Evolutionary conservation across 2,329 filamentous ascomycete genomes (phyloP).

Genomic region (Talaromyces amestolkiae): DNA sequence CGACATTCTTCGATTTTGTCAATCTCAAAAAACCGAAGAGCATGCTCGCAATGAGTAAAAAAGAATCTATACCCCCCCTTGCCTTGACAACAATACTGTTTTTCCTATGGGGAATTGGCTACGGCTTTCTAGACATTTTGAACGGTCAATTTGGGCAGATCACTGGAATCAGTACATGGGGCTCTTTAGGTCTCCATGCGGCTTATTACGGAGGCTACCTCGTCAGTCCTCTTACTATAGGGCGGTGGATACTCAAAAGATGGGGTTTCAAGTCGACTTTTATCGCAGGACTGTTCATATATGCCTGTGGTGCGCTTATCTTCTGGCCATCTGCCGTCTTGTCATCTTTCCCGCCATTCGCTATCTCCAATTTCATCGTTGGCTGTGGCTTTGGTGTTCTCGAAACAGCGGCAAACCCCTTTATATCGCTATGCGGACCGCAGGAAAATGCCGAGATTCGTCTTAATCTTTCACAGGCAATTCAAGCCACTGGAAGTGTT

Average conservation of each 20-base stretch:
- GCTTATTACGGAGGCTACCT: slow-evolving; percentile 62
- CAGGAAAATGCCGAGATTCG: slow-evolving; percentile 59
- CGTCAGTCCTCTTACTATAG: slow-evolving; percentile 55
- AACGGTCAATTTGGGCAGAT: slow-evolving; percentile 62
- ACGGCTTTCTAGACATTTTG: slow-evolving; percentile 78
- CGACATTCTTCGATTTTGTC: slow-evolving; percentile 62
- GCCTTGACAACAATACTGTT: slow-evolving; percentile 74
- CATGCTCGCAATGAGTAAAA: slow-evolving; percentile 57
- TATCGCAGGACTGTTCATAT: slow-evolving; percentile 60
- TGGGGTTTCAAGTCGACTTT: slow-evolving; percentile 64
- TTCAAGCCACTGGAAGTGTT: slow-evolving; percentile 61
- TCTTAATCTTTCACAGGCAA: slow-evolving; percentile 59
- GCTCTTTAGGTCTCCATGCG: slow-evolving; percentile 52
- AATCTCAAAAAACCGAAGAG: slow-evolving; percentile 57
- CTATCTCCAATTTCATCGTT: slow-evolving; percentile 63
- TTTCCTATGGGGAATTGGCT: slow-evolving; percentile 86
- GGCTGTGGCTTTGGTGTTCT: slow-evolving; percentile 60
- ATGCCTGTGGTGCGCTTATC: slow-evolving; percentile 59
- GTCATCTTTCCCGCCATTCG: slow-evolving; percentile 59
- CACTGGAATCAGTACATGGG: slow-evolving; percentile 38
- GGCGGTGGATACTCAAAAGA: slow-evolving; percentile 53
- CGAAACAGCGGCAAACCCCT: slow-evolving; percentile 61
- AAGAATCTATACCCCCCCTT: slow-evolving; percentile 57
- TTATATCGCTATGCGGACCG: slow-evolving; percentile 61
- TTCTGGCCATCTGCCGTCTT: slow-evolving; percentile 66